A percentile compares a stretch with the other conserved stretches of the same genome.
Evolutionary conservation across 805 yeast genomes (phyloP).

Genomic region (Maudiozyma pseudohumilis): DNA sequence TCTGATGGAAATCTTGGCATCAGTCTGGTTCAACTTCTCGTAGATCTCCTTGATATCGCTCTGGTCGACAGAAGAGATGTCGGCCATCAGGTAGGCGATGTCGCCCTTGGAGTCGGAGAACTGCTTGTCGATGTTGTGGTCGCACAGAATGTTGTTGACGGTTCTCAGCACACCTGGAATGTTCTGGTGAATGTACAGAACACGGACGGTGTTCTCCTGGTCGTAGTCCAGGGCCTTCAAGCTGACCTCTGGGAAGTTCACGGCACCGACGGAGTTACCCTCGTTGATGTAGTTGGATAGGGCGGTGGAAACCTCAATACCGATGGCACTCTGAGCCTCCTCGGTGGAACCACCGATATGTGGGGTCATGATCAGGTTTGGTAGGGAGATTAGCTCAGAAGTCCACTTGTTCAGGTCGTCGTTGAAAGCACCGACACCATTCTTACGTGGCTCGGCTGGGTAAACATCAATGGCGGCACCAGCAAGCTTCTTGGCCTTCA

Average conservation of each 20-base stretch:
- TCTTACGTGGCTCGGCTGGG: slow-evolving; percentile 95
- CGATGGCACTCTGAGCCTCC: slow-evolving; percentile 97
- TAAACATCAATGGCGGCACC: slow-evolving; percentile 96
- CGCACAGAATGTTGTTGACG: slow-evolving; percentile 89
- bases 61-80: slow-evolving; percentile 73
- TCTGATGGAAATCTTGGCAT: slow-evolving; percentile 85
- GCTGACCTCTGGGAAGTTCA: slow-evolving; percentile 96
- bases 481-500: slow-evolving; percentile 87
- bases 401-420: slow-evolving; percentile 74
- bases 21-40: slow-evolving; percentile 79
- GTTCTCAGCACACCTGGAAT: slow-evolving; percentile 98
- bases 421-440: slow-evolving; percentile 73
- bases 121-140: slow-evolving; percentile 95
- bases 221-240: slow-evolving; percentile 80
- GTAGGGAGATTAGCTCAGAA: slow-evolving; percentile 66
- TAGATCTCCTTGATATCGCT: slow-evolving; percentile 78
- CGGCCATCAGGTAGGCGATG: slow-evolving; percentile 96
- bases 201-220: slow-evolving; percentile 83
- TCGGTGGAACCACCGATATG: slow-evolving; percentile 99
- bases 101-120: slow-evolving; percentile 95
- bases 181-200: slow-evolving; percentile 90
- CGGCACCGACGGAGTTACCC: slow-evolving; percentile 91
- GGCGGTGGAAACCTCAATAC: slow-evolving; percentile 85
- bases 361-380: slow-evolving; percentile 89
- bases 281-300: slow-evolving; percentile 88